These are phyloP conservation scores for Blastobotrys arbuscula DNA, from an alignment of 1,139 yeast species.

Conservation along the genomic window DNA sequence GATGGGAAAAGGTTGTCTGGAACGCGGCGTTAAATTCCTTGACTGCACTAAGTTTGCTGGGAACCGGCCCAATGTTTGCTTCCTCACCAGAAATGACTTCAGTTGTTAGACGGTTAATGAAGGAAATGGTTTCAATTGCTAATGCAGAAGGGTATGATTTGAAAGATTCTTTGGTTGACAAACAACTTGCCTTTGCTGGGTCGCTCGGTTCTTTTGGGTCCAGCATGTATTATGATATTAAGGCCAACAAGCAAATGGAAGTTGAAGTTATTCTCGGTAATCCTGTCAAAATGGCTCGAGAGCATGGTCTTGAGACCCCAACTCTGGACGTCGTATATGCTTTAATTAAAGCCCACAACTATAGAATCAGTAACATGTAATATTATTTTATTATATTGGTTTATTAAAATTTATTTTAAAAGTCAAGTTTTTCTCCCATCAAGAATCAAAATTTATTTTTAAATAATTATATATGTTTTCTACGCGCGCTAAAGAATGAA, in stretches of 20 bases:
- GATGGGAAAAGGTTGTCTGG: constrained; percentile 68
- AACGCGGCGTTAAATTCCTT: constrained; percentile 57
- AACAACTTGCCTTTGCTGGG: not conserved
- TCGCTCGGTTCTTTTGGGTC: constrained; percentile 26
- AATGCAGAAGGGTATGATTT: constrained; percentile 47
- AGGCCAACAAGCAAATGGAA: constrained; percentile 57
- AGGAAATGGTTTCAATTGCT: constrained; percentile 52
- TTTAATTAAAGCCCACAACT: constrained; percentile 22
- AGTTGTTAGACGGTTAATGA: constrained; percentile 45
- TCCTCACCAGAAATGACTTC: constrained; percentile 18
- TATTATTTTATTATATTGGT: too few species aligned
- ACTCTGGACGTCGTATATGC: constrained; percentile 47
- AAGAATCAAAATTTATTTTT: too few species aligned
- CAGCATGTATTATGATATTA: constrained; percentile 58
- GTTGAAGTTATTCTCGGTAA: constrained; percentile 60
- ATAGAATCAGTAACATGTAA: not conserved
- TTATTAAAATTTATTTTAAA: not conserved
- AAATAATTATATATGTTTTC: too few species aligned
- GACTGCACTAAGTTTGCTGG: constrained; percentile 45
- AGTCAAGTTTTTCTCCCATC: too few species aligned
- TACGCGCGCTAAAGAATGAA: too few species aligned
- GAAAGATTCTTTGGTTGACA: constrained; percentile 38
- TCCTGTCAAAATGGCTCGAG: constrained; percentile 51
- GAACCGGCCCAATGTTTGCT: constrained; percentile 40
- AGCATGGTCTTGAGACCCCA: constrained; percentile 50